These are phyloP conservation scores for Ustilago cynodontis DNA, from an alignment of 1,284 basidiomycete species.

Conservation along the genomic window DNA sequence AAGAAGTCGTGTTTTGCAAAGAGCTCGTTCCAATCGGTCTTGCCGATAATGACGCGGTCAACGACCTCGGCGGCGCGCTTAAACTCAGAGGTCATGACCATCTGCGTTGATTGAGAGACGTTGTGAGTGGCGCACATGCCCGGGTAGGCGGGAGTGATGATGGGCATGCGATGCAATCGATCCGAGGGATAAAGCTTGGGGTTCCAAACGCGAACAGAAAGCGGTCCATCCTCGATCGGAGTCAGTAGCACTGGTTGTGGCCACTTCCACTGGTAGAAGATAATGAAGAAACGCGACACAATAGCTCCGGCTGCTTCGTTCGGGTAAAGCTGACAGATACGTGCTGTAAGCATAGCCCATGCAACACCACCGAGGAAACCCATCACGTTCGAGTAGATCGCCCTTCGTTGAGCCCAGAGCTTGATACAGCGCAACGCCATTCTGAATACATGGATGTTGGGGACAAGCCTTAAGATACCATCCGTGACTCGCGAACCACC, in stretches of 20 bases:
- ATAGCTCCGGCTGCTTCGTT: constrained; percentile 93
- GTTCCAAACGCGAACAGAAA: constrained; percentile 97
- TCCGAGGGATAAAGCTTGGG: constrained; percentile 96
- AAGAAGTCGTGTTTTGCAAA: constrained; percentile 97
- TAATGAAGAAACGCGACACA: constrained; percentile 95
- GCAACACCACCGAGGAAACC: constrained; percentile 98
- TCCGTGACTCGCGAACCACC: constrained; percentile 98
- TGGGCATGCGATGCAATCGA: constrained; percentile 97
- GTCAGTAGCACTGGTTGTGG: constrained; percentile 96
- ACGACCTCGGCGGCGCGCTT: constrained; percentile 93
- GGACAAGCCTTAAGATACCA: constrained; percentile 93
- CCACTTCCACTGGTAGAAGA: constrained; percentile 98
- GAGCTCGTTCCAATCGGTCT: constrained; percentile 81
- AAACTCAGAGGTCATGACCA: constrained; percentile 96
- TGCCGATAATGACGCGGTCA: constrained; percentile 87
- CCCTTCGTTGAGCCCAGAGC: constrained; percentile 94
- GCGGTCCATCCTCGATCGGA: constrained; percentile 88
- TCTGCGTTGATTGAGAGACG: constrained; percentile 93
- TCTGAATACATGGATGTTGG: constrained; percentile 92
- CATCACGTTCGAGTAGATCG: constrained; percentile 97
- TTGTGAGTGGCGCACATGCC: constrained; percentile 99
- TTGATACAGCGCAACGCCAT: constrained; percentile 95
- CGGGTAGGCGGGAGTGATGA: constrained; percentile 98
- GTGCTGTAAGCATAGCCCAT: constrained; percentile 97
- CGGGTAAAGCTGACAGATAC: constrained; percentile 98